Evolutionary conservation across 73 alveolate genomes (phyloP), one percentile per base, ranked within the genome.

Genomic region (Symbiodinium pilosum): DNA sequence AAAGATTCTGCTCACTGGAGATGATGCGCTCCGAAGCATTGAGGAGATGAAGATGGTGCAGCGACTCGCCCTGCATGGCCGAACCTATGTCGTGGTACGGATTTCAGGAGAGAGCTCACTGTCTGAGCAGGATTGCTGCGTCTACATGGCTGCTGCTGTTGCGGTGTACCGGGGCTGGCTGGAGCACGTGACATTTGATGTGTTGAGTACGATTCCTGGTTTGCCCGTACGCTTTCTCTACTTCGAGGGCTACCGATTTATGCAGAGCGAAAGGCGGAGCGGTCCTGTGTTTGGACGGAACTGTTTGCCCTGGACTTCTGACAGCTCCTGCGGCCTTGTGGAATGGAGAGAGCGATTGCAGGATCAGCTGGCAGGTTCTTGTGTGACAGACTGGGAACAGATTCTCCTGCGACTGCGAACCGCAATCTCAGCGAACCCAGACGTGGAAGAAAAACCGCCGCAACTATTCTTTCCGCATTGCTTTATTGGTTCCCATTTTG

Each of bases 171-270:
- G 68, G 39, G 68, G 75, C 8, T 56, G 44, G 39, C 40, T 18
- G 34, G 43, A 47, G 68, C 30, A 5, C 6, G 5, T 38, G 40
- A 5, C 47, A 20, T 39, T 7, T 5, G 26, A 28, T 18, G 12
- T 47, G n/a, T 38, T 75, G 28, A 16, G n/a, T 47, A 24, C n/a
- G 51, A 75, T 38, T 16, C 34, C 42, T 20, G 86, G 42, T 30
- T 28, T 89, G 43, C 95, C 95, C 14, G 4, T 51, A 14, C 87
- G 42, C 12, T 43, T 89, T 14, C 75, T 89, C 52, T 89, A 89
- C 69, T 38, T 89, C 40, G 95, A 89, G 43, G 86, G 87, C 32
- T 84, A 89, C 32, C 95, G 95, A 4, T 89, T 89, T 71, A 83
- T 84, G n/a, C 75, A 89, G 94, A n/a, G 21, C 75, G 95, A 89